Evolutionary conservation across 805 yeast species (phyloP), one percentile per base, ranked within the genome.

Genomic region (Candida xyloterini): DNA sequence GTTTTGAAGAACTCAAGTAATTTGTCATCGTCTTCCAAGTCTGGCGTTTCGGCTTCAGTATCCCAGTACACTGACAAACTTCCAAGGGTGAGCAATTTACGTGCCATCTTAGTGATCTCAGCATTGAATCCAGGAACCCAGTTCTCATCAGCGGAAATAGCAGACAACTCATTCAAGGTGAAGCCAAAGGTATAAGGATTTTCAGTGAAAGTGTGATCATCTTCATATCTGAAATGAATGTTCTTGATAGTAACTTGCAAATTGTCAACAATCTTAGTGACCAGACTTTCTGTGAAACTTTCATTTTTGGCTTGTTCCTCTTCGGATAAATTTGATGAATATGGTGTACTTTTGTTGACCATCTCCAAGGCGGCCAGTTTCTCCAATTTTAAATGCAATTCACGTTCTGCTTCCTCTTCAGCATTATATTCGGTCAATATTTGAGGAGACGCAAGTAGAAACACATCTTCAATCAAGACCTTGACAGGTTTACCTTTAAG

Each of bases 181-280:
- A 88, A 52, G 4, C 99, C 99, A 27, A 89, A 63, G 0, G 96
- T 72, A 50, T 85, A 86, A 3, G 96, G 95, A 22, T 59, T 56
- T 42, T 80, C 83, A 0, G 95, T 81, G 48, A 87, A 80, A 4
- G 78, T 73, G 29, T 75, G 68, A 6, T 74, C 67, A 63, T 93
- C 99, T 55, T 95, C 99, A 55, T 90, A 93, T 42, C 99, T 73
- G 15, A 93, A 62, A 60, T 93, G 99, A 47, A 93, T 93, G 56
- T 87, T 88, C 52, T 81, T 86, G 48, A 93, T 86, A 2, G 95
- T 85, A 10, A 93, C 75, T 60, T 93, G 99, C 38, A 95, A 66
- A 57, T 93, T 93, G 61, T 93, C 98, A 16, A 91, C 83, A 48
- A 93, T 82, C 59, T 95, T 95, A 1, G 96, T 84, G 6, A 89